Evolutionary conservation across 1,284 basidiomycete species (phyloP).

Genomic region (Ganoderma boninense): DNA sequence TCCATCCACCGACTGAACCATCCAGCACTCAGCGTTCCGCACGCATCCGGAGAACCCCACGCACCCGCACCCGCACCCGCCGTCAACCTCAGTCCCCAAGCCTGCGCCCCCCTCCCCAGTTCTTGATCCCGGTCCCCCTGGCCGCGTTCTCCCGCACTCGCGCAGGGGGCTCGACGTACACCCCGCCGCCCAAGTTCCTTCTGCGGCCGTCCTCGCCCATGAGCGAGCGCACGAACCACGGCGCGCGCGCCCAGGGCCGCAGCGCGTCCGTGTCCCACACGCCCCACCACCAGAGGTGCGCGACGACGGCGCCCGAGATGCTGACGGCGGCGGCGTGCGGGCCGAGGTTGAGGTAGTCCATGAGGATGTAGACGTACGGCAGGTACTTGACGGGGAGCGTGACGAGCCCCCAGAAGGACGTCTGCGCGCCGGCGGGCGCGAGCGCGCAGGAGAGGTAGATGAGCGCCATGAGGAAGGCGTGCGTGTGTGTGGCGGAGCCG

Average conservation of each 20-base stretch:
- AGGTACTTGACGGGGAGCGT: constrained; percentile 77
- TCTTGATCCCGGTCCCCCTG: constrained; percentile 41
- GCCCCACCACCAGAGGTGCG: constrained; percentile 83
- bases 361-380: constrained; percentile 76
- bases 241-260: constrained; percentile 43
- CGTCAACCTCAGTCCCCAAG: constrained; percentile 39
- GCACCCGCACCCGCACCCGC: neutral
- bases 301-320: constrained; percentile 77
- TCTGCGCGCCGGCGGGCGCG: constrained; percentile 69
- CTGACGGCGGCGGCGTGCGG: constrained; percentile 61
- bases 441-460: constrained; percentile 74
- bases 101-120: constrained; percentile 53
- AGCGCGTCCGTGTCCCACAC: constrained; percentile 53
- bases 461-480: constrained; percentile 74
- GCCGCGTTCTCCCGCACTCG: constrained; percentile 33
- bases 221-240: constrained; percentile 46
- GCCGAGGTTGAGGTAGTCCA: constrained; percentile 78
- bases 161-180: constrained; percentile 43
- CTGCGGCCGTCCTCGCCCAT: constrained; percentile 41
- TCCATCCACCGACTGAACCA: neutral
- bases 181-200: constrained; percentile 38
- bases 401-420: constrained; percentile 79
- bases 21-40: neutral
- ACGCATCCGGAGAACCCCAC: neutral
- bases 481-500: constrained; percentile 61